Evolutionary conservation across 192 early-diverging fungal species (phyloP), one percentile per base, ranked within the genome.

Genomic region (Helicostylum pulchrum): DNA sequence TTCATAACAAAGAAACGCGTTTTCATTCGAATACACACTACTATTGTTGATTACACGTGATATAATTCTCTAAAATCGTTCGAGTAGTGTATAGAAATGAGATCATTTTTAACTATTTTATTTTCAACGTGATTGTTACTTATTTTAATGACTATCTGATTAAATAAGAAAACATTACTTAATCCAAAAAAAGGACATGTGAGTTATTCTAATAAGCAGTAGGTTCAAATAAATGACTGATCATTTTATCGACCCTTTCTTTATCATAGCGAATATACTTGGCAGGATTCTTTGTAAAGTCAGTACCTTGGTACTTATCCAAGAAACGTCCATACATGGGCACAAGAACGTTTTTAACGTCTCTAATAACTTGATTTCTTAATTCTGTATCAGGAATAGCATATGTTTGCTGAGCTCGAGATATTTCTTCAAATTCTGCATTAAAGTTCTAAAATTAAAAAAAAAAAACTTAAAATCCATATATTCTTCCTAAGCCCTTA

Each of bases 221-320:
- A 10, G 74, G 67, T 45, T 76, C 74, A 78, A 92, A 94, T 59
- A 94, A 81, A 52, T 85, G 80, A 14, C 82, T 82, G 10, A 92
- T 71, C 66, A 83, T 76, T n/a, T 68, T 72, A 51, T 88, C 89
- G 12, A 94, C 67, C 53, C 76, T 70, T 20, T 80, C 78, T 47
- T 87, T 84, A 70, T 85, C 82, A 53, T 89, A 95, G 31, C 81
- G 83, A 61, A 95, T 83, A 73, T 93, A 95, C 70, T 95, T 95
- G 59, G 85, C 79, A 2, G 80, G 77, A 67, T 88, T 92, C 70
- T 93, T 95, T 19, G 87, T 81, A 71, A 93, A 95, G 50, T 95
- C 93, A 8, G 82, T 75, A 14, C 71, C 65, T 53, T 78, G 82
- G 66, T 87, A 81, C 80, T 84, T 87, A n/a, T 87, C 83, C 53